phyloP scores from a whole-genome alignment of 2,329 filamentous ascomycete species.

The Fusarium gaditjirri region DNA sequence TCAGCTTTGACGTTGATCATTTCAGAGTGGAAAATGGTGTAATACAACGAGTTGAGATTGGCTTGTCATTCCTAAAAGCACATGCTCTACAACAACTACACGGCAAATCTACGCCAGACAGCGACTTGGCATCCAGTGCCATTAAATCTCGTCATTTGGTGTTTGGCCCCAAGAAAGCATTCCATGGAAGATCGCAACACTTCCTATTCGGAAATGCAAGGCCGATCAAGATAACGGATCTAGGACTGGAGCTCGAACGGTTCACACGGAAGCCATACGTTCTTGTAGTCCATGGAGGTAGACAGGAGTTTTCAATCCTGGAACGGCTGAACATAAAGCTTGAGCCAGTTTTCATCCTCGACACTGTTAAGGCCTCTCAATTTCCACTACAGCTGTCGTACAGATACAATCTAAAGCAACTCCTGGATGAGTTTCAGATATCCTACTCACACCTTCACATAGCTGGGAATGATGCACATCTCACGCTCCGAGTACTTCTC shows the following conservation, averaged over 20 bases:
- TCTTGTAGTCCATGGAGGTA: rapidly evolving
- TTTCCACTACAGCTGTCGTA: neutral
- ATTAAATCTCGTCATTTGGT: constrained; percentile 12
- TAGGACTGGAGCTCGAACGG: neutral
- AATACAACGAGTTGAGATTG: constrained; percentile 23
- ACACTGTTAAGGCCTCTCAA: rapidly evolving
- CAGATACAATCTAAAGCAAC: neutral
- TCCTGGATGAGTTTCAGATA: neutral
- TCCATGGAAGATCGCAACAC: neutral
- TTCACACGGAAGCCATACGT: rapidly evolving
- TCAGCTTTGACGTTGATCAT: constrained; percentile 27
- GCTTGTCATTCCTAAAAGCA: constrained; percentile 11
- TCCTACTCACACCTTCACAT: constrained; percentile 10
- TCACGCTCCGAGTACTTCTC: constrained; percentile 27
- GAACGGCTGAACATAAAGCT: neutral
- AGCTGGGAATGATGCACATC: constrained; percentile 44
- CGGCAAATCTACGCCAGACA: neutral
- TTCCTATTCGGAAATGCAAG: constrained; percentile 21
- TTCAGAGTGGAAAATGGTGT: constrained; percentile 4
- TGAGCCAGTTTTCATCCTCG: neutral
- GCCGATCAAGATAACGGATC: neutral
- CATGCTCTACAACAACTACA: neutral
- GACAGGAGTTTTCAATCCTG: neutral
- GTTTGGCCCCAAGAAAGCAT: neutral
- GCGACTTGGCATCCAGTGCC: neutral